These are phyloP conservation scores for Cladophialophora yegresii DNA, from an alignment of 2,329 filamentous ascomycete genomes.

Conservation along the genomic window DNA sequence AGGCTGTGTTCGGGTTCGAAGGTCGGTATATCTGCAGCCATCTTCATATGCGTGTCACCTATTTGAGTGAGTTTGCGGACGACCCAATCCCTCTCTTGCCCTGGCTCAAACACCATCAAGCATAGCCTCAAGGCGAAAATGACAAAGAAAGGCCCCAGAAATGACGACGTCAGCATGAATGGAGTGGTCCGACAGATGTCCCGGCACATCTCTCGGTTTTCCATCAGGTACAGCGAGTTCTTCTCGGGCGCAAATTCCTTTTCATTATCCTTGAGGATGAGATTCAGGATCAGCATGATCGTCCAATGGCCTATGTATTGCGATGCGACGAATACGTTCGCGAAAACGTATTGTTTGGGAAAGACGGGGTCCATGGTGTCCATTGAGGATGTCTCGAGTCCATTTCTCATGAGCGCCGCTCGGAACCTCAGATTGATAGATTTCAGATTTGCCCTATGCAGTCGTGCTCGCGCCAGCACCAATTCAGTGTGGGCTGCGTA, in stretches of 20 bases:
- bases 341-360: slow-evolving; percentile 32
- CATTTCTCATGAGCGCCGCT: slow-evolving; percentile 23
- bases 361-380: slow-evolving; percentile 30
- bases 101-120: slow-evolving; percentile 32
- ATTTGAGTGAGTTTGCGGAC: slow-evolving; percentile 31
- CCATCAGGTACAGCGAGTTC: slow-evolving; percentile 27
- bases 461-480: slow-evolving; percentile 18
- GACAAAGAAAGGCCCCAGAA: slow-evolving; percentile 36
- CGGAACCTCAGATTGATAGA: slow-evolving; percentile 31
- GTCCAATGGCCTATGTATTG: slow-evolving; percentile 34
- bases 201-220: slow-evolving; percentile 32
- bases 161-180: slow-evolving; percentile 37
- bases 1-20: slow-evolving; percentile 2
- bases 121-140: slow-evolving; percentile 35
- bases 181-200: slow-evolving; percentile 33
- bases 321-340: slow-evolving; percentile 34
- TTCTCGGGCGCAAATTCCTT: slow-evolving; percentile 28
- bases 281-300: slow-evolving; percentile 33
- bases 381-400: slow-evolving; percentile 19
- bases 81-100: slow-evolving; percentile 33
- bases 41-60: slow-evolving; percentile 35
- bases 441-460: slow-evolving; percentile 30
- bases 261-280: slow-evolving; percentile 29
- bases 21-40: slow-evolving; percentile 33
- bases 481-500: slow-evolving; percentile 8